These are phyloP conservation scores for Pyrus betulifolia DNA, from an alignment of 306 rosid genomes.

Conservation along the genomic window DNA sequence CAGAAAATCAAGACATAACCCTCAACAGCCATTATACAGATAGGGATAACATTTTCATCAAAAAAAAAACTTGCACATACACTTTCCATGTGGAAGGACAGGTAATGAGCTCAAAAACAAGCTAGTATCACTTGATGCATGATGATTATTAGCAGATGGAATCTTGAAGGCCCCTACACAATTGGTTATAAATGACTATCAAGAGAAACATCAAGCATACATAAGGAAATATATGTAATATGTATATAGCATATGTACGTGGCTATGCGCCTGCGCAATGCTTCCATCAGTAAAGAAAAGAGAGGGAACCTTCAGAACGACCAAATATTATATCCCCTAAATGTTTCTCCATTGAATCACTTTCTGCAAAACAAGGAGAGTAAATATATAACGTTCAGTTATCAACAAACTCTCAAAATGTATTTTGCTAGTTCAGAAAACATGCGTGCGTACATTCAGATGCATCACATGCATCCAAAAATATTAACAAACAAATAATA, in stretches of 20 bases:
- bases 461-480: background rate
- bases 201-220: background rate
- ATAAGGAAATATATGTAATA: background rate
- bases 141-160: conserved; percentile 32
- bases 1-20: conserved; percentile 4
- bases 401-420: background rate
- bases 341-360: conserved; percentile 48
- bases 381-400: conserved; percentile 3
- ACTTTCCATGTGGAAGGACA: conserved; percentile 69
- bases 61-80: conserved; percentile 35
- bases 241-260: background rate
- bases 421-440: background rate
- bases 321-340: conserved; percentile 31
- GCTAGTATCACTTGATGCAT: conserved; percentile 59
- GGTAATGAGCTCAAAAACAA: conserved; percentile 80
- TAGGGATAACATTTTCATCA: background rate
- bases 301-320: conserved; percentile 36
- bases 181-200: conserved; percentile 4
- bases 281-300: conserved; percentile 15
- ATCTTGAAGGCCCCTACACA: conserved; percentile 46
- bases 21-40: conserved; percentile 12
- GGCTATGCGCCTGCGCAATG: background rate
- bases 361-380: conserved; percentile 23
- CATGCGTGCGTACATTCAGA: background rate
- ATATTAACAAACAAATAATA: background rate